Conservation (phyloP, 2,329 filamentous ascomycete genomes). For the Fusarium multiceps region DNA sequence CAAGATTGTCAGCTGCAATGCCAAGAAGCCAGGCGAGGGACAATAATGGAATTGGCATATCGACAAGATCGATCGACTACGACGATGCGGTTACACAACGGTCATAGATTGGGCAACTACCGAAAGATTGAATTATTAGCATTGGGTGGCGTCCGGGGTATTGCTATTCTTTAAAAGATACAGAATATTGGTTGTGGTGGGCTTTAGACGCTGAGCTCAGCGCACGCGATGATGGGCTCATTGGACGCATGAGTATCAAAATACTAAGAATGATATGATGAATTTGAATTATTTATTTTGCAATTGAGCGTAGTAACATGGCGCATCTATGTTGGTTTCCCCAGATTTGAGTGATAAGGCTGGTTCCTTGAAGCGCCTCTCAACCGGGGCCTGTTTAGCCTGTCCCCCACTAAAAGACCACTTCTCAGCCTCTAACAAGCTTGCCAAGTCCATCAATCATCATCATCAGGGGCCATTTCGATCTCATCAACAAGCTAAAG, state of each 20-base stretch:
- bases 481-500: slow-evolving; percentile 27
- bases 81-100: neutral
- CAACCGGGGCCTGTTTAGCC: neutral
- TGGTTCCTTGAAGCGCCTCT: slow-evolving; percentile 13
- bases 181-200: slow-evolving; percentile 14
- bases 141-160: slow-evolving; percentile 44
- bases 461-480: slow-evolving; percentile 24
- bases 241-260: neutral
- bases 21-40: slow-evolving; percentile 71
- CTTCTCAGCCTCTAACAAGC: slow-evolving; percentile 25
- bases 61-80: neutral
- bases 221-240: neutral
- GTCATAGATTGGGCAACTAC: slow-evolving; percentile 36
- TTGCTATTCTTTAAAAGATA: slow-evolving; percentile 15
- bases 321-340: slow-evolving; percentile 12
- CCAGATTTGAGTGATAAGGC: slow-evolving; percentile 29
- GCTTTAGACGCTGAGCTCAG: slow-evolving; percentile 1
- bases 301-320: neutral
- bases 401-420: slow-evolving; percentile 36
- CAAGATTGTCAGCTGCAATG: slow-evolving; percentile 98
- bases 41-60: slow-evolving; percentile 13
- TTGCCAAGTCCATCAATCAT: slow-evolving; percentile 32
- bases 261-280: slow-evolving; percentile 20
- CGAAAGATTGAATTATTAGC: slow-evolving; percentile 32
- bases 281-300: neutral